Evolutionary conservation across 2,329 filamentous ascomycete species (phyloP), one percentile per base, ranked within the genome.

Genomic region (Botrytis sinoallii): DNA sequence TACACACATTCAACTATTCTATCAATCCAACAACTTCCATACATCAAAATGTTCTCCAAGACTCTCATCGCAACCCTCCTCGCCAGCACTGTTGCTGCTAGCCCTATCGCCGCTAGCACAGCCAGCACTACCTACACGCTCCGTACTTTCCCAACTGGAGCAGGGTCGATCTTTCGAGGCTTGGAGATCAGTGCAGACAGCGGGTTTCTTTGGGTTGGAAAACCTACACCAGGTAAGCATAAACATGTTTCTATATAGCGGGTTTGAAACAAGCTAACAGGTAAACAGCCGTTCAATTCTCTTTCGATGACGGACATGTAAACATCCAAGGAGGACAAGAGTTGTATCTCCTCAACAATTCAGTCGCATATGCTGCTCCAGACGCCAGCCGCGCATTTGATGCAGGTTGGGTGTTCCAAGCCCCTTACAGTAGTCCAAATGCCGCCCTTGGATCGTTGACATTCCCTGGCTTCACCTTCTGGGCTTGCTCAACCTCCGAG

Each of bases 321-420:
- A n/a, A n/a, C 25, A 55, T n/a, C 25, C 48, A n/a, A 55, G 48
- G 0, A 55, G 48, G 48, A n/a, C 25, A 55, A 55, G 48, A 55
- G 16, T 1, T 55, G 6, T 55, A 55, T 55, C 4, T 55, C 48
- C 7, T 12, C 25, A 12, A 7, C 48, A n/a, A 16, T 6, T 7
- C 25, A n/a, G 12, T n/a, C 25, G 2, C 25, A 55, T 55, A 55
- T 55, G 48, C 48, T 55, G 48, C 48, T 55, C 25, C 48, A 55
- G 5, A 7, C 0, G 22, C 48, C 25, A 14, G 5, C 14, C 3
- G 1, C 7, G 0, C 2, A 55, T 7, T n/a, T 8, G 25, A 6
- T 55, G 25, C 48, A 14, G 48, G 25, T 3, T 55, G 48, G 48
- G 25, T 0, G 48, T 55, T 55, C 48, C 25, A 3, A 5, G 48